Conservation (phyloP, 2,329 filamentous ascomycete species). For the Fusarium graminum region DNA sequence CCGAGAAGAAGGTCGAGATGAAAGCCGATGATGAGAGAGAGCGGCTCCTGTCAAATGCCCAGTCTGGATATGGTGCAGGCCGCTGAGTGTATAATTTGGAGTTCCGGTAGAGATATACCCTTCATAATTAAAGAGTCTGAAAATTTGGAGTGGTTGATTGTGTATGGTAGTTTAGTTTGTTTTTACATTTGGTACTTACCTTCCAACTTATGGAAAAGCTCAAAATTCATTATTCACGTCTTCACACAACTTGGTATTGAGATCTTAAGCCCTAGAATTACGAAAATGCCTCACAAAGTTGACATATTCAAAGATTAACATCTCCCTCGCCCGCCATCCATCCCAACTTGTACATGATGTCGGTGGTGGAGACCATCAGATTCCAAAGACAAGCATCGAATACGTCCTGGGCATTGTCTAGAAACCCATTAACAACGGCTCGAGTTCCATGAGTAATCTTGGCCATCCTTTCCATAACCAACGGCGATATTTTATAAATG, state of each 20-base stretch:
- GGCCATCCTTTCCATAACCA: not conserved
- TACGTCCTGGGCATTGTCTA: constrained; percentile 13
- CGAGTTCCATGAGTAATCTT: not conserved
- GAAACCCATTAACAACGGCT: not conserved
- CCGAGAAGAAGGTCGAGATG: constrained; percentile 34
- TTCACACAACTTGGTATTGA: too few species aligned
- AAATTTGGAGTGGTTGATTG: too few species aligned
- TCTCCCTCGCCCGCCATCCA: not conserved
- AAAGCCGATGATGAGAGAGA: constrained; percentile 30
- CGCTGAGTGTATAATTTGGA: not conserved
- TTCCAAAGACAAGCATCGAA: constrained; percentile 21
- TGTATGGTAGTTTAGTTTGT: too few species aligned
- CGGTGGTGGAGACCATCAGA: constrained; percentile 7
- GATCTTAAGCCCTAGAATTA: too few species aligned
- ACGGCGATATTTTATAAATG: not conserved
- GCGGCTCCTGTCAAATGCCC: constrained; percentile 26
- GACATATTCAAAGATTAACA: constrained; percentile 5
- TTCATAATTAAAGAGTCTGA: too few species aligned
- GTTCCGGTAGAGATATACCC: not conserved
- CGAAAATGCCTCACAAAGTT: too few species aligned
- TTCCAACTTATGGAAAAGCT: too few species aligned
- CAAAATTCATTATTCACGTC: too few species aligned
- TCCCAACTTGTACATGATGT: constrained; percentile 7
- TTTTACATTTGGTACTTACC: too few species aligned
- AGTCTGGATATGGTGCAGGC: constrained; percentile 19